Conservation (phyloP, 2,329 filamentous ascomycete species). For the Mariannaea sp. region DNA sequence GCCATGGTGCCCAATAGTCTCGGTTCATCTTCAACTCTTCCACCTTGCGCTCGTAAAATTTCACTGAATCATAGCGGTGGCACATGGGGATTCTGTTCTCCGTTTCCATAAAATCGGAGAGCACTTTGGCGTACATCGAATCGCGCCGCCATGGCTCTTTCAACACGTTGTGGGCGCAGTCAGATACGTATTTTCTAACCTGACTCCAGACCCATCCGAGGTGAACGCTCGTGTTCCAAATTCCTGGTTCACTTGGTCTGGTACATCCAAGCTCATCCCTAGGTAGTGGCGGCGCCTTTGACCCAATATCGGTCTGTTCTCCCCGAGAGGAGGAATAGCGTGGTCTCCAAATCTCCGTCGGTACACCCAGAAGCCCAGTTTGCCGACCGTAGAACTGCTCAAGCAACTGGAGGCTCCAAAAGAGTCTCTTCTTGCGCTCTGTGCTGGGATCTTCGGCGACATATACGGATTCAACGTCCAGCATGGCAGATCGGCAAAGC, state of each 20-base stretch:
- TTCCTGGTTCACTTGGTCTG: slow-evolving; percentile 48
- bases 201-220: slow-evolving; percentile 58
- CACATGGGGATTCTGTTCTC: slow-evolving; percentile 55
- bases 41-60: slow-evolving; percentile 55
- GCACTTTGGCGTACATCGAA: slow-evolving; percentile 55
- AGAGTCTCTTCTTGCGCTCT: slow-evolving; percentile 55
- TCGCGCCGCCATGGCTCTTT: slow-evolving; percentile 58
- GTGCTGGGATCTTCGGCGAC: slow-evolving; percentile 39
- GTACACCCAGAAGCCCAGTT: slow-evolving; percentile 48
- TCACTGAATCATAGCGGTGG: slow-evolving; percentile 57
- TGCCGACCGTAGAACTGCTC: slow-evolving; percentile 57
- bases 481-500: slow-evolving; percentile 55
- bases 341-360: slow-evolving; percentile 49
- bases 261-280: slow-evolving; percentile 51
- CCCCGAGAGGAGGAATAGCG: slow-evolving; percentile 35
- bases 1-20: slow-evolving; percentile 57
- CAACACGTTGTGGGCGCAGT: slow-evolving; percentile 52
- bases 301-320: slow-evolving; percentile 35
- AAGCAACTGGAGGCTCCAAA: slow-evolving; percentile 57
- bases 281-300: slow-evolving; percentile 49
- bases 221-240: slow-evolving; percentile 56
- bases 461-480: slow-evolving; percentile 51
- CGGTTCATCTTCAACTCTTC: slow-evolving; percentile 51
- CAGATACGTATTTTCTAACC: slow-evolving; percentile 51
- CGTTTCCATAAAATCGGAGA: slow-evolving; percentile 57